Percentiles rank a stretch among this genome's conserved stretches.
These are phyloP conservation scores for Theileria orientalis DNA, from an alignment of 169 alveolate species.

Conservation along the genomic window DNA sequence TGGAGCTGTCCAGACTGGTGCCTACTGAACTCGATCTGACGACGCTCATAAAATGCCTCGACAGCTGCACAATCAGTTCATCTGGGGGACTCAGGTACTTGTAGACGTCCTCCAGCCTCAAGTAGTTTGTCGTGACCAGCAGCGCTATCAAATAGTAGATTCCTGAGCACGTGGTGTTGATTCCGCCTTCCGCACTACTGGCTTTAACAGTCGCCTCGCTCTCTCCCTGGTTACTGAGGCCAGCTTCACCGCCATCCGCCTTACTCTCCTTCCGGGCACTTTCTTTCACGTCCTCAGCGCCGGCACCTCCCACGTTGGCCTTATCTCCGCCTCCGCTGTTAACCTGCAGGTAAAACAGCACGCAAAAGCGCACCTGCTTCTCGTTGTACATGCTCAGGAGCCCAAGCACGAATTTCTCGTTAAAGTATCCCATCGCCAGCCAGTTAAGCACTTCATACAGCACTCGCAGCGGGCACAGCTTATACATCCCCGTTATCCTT, in stretches of 20 bases:
- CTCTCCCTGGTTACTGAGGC: too few species aligned
- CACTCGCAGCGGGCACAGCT: slow-evolving; percentile 50
- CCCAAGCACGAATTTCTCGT: too few species aligned
- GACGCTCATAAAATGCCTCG: slow-evolving; percentile 15
- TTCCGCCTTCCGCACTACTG: too few species aligned
- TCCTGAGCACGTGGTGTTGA: too few species aligned
- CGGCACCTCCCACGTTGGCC: too few species aligned
- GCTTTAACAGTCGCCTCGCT: too few species aligned
- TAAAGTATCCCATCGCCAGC: too few species aligned
- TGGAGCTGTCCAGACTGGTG: background rate
- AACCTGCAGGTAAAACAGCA: too few species aligned
- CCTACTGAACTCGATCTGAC: slow-evolving; percentile 6
- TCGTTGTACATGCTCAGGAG: too few species aligned
- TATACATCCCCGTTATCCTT: slow-evolving; percentile 28
- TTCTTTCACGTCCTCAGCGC: slow-evolving; percentile 5
- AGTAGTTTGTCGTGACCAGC: slow-evolving; percentile 6
- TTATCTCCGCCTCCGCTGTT: too few species aligned
- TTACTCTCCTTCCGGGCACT: slow-evolving; percentile 11
- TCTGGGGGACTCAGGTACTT: slow-evolving; percentile 44
- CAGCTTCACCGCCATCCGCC: background rate
- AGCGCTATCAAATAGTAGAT: slow-evolving; percentile 19
- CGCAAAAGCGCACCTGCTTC: too few species aligned
- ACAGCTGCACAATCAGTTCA: background rate
- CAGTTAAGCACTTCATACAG: slow-evolving; percentile 54
- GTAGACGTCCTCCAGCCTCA: slow-evolving; percentile 15